A percentile compares a stretch with the other conserved stretches of the same genome.
phyloP scores from a whole-genome alignment of 306 rosid species.

The Heteromeles arbutifolia region DNA sequence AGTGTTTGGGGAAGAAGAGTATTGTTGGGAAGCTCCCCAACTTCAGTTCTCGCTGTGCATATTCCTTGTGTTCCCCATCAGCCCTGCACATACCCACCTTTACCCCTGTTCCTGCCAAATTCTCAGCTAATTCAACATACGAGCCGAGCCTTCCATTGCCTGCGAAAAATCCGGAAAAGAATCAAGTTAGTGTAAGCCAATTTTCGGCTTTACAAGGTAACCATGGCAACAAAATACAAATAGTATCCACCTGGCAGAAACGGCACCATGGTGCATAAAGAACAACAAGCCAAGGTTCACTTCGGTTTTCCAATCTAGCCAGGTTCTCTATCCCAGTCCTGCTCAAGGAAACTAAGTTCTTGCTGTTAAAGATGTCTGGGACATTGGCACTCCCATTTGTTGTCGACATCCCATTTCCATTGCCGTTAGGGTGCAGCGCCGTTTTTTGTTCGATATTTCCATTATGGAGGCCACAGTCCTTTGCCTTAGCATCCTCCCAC shows the following conservation, averaged over 20 bases:
- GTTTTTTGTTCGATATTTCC: constrained; percentile 67
- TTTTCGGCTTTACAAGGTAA: not conserved
- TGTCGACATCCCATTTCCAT: not conserved
- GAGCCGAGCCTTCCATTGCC: constrained; percentile 76
- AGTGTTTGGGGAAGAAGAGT: constrained; percentile 79
- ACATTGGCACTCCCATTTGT: not conserved
- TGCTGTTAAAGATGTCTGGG: constrained; percentile 53
- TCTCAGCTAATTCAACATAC: constrained; percentile 65
- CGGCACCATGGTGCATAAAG: constrained; percentile 95
- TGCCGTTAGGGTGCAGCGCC: constrained; percentile 30
- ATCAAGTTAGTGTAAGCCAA: not conserved
- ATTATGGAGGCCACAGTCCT: constrained; percentile 99
- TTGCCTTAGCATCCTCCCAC: constrained; percentile 96
- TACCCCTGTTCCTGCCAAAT: constrained; percentile 54
- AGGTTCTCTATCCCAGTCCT: constrained; percentile 75
- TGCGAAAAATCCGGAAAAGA: not conserved
- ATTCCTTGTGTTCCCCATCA: constrained; percentile 74
- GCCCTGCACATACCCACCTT: constrained; percentile 82
- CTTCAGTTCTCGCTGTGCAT: constrained; percentile 57
- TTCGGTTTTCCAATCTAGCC: constrained; percentile 48
- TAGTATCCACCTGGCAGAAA: constrained; percentile 39
- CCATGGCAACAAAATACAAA: not conserved
- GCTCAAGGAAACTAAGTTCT: constrained; percentile 48
- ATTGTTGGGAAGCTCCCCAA: constrained; percentile 78
- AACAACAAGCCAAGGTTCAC: constrained; percentile 72